Evolutionary conservation across 2,329 filamentous ascomycete genomes (phyloP), one percentile per base, ranked within the genome.

Genomic region (Hypoxylon sp.): DNA sequence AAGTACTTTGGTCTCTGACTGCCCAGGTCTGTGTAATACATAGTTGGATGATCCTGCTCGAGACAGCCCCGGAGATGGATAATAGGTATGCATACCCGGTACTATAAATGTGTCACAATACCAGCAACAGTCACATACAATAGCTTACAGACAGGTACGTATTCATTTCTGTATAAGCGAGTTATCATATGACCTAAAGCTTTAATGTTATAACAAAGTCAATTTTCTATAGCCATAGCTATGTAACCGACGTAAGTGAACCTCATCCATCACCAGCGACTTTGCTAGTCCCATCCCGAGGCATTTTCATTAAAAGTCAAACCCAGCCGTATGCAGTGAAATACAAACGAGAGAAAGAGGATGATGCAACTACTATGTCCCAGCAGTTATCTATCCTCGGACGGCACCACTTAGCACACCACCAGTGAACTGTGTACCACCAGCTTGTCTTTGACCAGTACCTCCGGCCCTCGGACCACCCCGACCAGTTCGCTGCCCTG

Each of bases 401-500:
- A 91, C 87, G 59, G 88, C 89, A 73, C 87, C 87, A 75, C 92
- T 91, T 80, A 95, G 82, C 67, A 91, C 92, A 80, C 92, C 92
- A 69, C 92, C 92, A 13, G 92, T 94, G 81, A 94, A 95, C 78
- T 93, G 91, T 71, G 91, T 92, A 75, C 91, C 91, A 68, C 90
- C 88, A 72, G 89, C 87, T 78, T 91, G 89, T 80, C 89, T 85
- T 78, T 89, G 90, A 68, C 86, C 88, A 36, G 88, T 83, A 59
- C 90, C 90, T 46, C 90, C 88, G 45, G 88, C 68, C 46, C 76
- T 71, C 7, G 74, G 60, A 59, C 63, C 82, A 19, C 77, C 75
- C n/a, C 77, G 73, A 23, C 76, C 81, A 49, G 83, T 81, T 69
- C 89, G 84, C 59, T 88, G 81, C 52, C 91, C 87, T 28, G 86